These are phyloP conservation scores for Claviceps maximensis DNA, from an alignment of 2,329 filamentous ascomycete genomes.

Conservation along the genomic window DNA sequence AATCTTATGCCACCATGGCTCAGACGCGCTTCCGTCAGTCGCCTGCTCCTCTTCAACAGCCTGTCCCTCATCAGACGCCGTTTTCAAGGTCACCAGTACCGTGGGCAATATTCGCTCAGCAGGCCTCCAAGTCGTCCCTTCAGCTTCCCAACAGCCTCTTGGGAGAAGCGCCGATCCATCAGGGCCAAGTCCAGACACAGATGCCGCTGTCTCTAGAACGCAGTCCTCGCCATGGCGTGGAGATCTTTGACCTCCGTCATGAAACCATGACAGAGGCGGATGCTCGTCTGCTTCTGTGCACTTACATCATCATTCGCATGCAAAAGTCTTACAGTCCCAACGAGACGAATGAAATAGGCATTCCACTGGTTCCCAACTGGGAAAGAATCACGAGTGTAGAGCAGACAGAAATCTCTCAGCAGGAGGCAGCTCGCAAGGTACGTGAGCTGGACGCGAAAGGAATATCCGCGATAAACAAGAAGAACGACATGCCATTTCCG, in stretches of 20 bases:
- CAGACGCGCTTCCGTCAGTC: background rate
- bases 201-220: constrained; percentile 6
- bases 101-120: background rate
- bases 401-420: constrained; percentile 24
- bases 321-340: constrained; percentile 23
- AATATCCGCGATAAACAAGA: constrained; percentile 23
- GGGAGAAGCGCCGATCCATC: background rate
- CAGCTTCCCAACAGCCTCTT: background rate
- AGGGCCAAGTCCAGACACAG: background rate
- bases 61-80: background rate
- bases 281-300: constrained; percentile 25
- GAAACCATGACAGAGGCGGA: constrained; percentile 24
- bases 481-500: constrained; percentile 19
- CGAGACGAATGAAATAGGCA: constrained; percentile 24
- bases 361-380: constrained; percentile 25
- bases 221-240: constrained; percentile 7
- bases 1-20: background rate
- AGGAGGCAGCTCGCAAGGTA: constrained; percentile 24
- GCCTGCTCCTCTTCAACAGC: background rate
- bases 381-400: constrained; percentile 20
- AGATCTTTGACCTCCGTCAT: constrained; percentile 23
- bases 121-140: background rate
- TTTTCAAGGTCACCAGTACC: background rate
- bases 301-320: constrained; percentile 28
- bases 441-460: constrained; percentile 20